A percentile compares a stretch with the other conserved stretches of the same genome.
phyloP scores from a whole-genome alignment of 345 rosid genomes.

The Erucastrum elatum region DNA sequence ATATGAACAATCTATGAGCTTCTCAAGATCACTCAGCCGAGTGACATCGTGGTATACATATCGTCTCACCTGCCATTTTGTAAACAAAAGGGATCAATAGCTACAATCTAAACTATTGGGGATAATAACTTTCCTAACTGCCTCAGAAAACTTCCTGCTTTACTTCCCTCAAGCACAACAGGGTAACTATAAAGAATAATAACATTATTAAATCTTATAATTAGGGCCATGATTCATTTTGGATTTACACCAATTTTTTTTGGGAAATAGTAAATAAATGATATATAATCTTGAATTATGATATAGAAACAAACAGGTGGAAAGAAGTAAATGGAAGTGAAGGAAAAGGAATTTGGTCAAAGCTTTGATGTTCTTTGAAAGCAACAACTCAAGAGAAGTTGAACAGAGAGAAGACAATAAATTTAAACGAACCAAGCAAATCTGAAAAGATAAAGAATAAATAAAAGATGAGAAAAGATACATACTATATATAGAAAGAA shows the following conservation, averaged over 20 bases:
- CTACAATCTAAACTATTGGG: background rate
- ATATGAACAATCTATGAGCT: conserved; percentile 85
- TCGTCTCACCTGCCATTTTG: conserved; percentile 72
- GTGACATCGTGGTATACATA: conserved; percentile 88
- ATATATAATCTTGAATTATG: background rate
- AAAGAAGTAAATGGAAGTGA: conserved; percentile 30
- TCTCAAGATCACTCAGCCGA: conserved; percentile 84
- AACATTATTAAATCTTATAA: background rate
- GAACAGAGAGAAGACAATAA: conserved; percentile 36
- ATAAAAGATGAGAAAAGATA: conserved; percentile 40
- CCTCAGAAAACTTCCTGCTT: background rate
- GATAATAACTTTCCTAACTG: background rate
- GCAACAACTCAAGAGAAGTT: conserved; percentile 64
- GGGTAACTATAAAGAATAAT: background rate
- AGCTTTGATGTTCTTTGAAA: conserved; percentile 79
- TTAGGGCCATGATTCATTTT: background rate
- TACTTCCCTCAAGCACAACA: conserved; percentile 7
- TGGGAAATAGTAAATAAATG: conserved; percentile 8
- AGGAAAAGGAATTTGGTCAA: conserved; percentile 54
- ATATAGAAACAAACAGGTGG: background rate
- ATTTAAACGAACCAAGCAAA: conserved; percentile 33
- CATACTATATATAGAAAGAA: conserved; percentile 59
- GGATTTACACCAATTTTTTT: conserved; percentile 22
- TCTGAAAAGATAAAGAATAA: conserved; percentile 43
- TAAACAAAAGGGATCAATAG: background rate